Evolutionary conservation across 2,329 filamentous ascomycete species (phyloP).

Genomic region (Cladophialophora bantiana): DNA sequence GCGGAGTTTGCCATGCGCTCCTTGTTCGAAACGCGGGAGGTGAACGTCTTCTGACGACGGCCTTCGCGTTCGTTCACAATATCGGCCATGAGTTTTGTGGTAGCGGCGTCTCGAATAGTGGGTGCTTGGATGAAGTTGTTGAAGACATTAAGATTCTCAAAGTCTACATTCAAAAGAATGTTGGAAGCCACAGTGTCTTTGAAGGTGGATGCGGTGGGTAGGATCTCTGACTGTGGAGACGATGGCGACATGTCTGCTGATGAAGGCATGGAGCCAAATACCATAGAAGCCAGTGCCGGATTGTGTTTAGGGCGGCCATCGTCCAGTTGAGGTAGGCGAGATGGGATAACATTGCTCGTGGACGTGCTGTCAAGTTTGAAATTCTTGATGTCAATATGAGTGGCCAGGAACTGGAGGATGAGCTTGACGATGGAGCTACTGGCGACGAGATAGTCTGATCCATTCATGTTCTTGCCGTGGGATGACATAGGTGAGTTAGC

Average conservation of each 20-base stretch:
- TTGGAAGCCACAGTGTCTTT: constrained; percentile 33
- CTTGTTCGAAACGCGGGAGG: constrained; percentile 31
- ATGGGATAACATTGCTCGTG: constrained; percentile 22
- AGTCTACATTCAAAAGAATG: constrained; percentile 40
- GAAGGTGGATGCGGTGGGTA: constrained; percentile 16
- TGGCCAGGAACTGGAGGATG: constrained; percentile 33
- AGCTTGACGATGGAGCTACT: constrained; percentile 30
- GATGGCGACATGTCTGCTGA: constrained; percentile 31
- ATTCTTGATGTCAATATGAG: constrained; percentile 30
- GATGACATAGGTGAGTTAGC: constrained; percentile 25
- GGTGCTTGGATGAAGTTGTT: constrained; percentile 26
- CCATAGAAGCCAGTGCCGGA: constrained; percentile 39
- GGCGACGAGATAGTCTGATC: constrained; percentile 30
- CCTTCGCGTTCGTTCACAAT: constrained; percentile 37
- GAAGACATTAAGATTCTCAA: constrained; percentile 35
- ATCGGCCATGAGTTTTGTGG: constrained; percentile 29
- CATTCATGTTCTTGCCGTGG: constrained; percentile 32
- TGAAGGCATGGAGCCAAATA: constrained; percentile 41
- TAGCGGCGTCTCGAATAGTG: constrained; percentile 17
- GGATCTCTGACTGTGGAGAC: constrained; percentile 26
- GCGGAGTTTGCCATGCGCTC: constrained; percentile 34
- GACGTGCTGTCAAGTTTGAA: constrained; percentile 34
- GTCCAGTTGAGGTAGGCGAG: constrained; percentile 36
- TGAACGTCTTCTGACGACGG: constrained; percentile 32
- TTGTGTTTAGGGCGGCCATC: constrained; percentile 34